Percentiles rank a stretch among this genome's conserved stretches.
These are phyloP conservation scores for Coemansia sp. DNA, from an alignment of 192 early-diverging fungal species.

Conservation along the genomic window DNA sequence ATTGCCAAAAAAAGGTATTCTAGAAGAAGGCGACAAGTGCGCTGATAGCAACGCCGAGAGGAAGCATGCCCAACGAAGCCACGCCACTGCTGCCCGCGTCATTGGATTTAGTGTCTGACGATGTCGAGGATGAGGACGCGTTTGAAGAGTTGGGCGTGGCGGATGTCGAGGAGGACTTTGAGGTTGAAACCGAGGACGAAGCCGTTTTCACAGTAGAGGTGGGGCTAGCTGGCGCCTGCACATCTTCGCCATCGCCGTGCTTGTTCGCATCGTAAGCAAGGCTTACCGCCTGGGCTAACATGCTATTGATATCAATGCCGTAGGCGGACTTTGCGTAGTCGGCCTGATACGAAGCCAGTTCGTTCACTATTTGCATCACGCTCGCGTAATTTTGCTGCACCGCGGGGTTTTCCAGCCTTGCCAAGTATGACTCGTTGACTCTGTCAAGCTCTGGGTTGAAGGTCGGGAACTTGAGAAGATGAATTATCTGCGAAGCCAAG, in stretches of 20 bases:
- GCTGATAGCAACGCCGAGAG: not conserved
- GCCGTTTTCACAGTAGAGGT: too few species aligned
- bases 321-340: not conserved
- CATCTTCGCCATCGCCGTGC: not conserved
- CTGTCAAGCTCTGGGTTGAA: not conserved
- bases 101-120: not conserved
- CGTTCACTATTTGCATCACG: not conserved
- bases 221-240: not conserved
- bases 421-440: not conserved
- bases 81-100: not conserved
- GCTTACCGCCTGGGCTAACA: not conserved
- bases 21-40: slow-evolving; percentile 2
- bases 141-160: not conserved
- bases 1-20: not conserved
- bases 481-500: too few species aligned
- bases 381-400: not conserved
- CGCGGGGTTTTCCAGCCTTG: not conserved
- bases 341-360: not conserved
- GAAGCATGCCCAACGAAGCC: not conserved
- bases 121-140: not conserved
- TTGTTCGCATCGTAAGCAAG: too few species aligned
- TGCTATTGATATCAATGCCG: not conserved
- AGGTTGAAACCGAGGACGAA: not conserved
- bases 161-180: too few species aligned
- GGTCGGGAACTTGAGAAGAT: too few species aligned